Base-by-base conservation (phyloP, 2,329 filamentous ascomycete genomes). In the Hortaea werneckii region DNA sequence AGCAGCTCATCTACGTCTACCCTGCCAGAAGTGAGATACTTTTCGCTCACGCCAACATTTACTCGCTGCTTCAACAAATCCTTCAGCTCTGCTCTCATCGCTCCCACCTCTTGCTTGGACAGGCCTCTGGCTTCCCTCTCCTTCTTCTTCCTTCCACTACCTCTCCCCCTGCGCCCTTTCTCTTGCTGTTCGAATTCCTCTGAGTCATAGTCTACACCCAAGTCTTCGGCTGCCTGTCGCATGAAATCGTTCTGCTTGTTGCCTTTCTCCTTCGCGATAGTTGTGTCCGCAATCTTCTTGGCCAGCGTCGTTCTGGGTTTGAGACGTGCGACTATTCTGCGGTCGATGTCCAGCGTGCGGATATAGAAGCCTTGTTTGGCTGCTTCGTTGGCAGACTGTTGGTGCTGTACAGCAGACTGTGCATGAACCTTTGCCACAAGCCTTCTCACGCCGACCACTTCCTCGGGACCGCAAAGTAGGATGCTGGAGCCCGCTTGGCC, bases 171-270 rank as follows among this genome's bases (percentile, higher is more conserved):
- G 0, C 85, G 74, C 5, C 80, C 78, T 6, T 67, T 69, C 1
- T 73, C 74, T 34, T 75, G 67, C 53, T 84, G 71, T 38, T 77
- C 85, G 50, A 95, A 83, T 40, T 94, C 87, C 32, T 94, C 88
- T 49, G 80, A 85, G 61, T 96, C 88, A 61, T 94, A 95, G 43
- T 95, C 90, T 0, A 96, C 86, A 1, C 92, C 92, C 0, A 98
- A 74, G 53, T 96, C 90, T 47, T 95, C 88, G 0, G 92, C 92
- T 0, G 88, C 89, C 41, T 78, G 79, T 38, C 80, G 79, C 56
- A 96, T 72, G 80, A 89, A 92, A 46, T 87, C 80, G 54, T 95
- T 86, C 56, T 94, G 86, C 58, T 84, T 83, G 45, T 79, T 79
- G 7, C 83, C 80, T 67, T 90, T 94, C 61, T 94, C 87, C 67